Percentiles rank a stretch among this genome's conserved stretches.
Evolutionary conservation across 306 rosid species (phyloP).

Genomic region (Acacia melanoxylon): DNA sequence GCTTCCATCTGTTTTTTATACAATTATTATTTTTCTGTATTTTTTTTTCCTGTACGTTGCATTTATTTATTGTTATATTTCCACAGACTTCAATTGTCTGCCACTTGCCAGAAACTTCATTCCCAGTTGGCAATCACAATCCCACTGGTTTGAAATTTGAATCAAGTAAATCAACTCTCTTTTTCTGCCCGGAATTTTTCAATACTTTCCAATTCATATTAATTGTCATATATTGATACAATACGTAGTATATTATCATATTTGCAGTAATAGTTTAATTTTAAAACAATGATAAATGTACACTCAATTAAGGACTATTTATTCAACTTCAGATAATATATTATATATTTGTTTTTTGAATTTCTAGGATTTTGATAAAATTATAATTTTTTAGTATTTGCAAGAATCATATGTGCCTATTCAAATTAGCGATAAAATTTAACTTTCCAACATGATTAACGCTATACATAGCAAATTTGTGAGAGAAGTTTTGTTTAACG

Average conservation of each 20-base stretch:
- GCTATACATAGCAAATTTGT: too few relatives aligned
- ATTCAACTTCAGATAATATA: background rate
- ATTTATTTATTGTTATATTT: background rate
- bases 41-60: too few relatives aligned
- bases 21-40: too few relatives aligned
- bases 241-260: background rate
- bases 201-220: background rate
- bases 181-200: background rate
- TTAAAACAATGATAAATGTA: background rate
- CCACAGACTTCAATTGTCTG: background rate
- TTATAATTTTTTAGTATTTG: background rate
- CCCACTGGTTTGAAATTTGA: background rate
- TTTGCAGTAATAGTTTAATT: background rate
- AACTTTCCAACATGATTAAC: too few relatives aligned
- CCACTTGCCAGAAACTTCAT: too few relatives aligned
- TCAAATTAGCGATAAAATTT: accelerated
- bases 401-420: too few relatives aligned
- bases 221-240: background rate
- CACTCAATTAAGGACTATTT: background rate
- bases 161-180: background rate
- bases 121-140: too few relatives aligned
- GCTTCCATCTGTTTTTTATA: too few relatives aligned
- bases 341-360: background rate
- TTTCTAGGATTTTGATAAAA: background rate
- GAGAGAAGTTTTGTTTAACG: too few relatives aligned